phyloP scores from a whole-genome alignment of 2,329 filamentous ascomycete genomes.

The Cryphonectria parasitica region DNA sequence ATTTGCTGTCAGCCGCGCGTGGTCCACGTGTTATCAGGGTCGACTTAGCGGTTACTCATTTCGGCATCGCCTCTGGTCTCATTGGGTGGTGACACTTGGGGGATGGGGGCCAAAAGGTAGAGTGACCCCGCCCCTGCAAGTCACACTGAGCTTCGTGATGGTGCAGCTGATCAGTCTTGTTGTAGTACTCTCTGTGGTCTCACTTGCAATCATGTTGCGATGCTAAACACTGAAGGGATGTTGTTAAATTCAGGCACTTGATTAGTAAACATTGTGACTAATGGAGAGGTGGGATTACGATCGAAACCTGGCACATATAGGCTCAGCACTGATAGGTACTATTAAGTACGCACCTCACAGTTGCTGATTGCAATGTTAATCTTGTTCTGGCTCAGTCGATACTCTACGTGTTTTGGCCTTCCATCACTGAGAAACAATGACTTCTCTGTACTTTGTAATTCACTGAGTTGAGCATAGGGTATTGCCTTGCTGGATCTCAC shows the following conservation, averaged over 20 bases:
- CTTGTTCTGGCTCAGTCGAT: not conserved
- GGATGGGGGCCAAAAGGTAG: not conserved
- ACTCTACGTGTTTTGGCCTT: not conserved
- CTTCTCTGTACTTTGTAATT: not conserved
- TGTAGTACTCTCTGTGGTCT: not conserved
- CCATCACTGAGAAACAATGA: not conserved
- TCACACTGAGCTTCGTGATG: not conserved
- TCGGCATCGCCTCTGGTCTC: conserved; percentile 6
- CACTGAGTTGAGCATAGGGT: not conserved
- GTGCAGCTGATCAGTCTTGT: not conserved
- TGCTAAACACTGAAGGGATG: not conserved
- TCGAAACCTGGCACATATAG: not conserved
- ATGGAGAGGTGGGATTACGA: not conserved
- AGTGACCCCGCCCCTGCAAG: not conserved
- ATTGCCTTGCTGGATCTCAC: not conserved
- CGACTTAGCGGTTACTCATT: not conserved
- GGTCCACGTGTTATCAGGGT: not conserved
- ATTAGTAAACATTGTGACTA: not conserved
- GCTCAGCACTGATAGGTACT: not conserved
- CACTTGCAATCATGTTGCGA: not conserved
- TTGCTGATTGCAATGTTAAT: not conserved
- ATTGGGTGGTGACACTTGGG: not conserved
- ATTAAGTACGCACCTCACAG: too few species aligned
- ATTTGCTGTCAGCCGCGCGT: conserved; percentile 1
- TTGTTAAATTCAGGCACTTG: not conserved